Evolutionary conservation across 2,329 filamentous ascomycete genomes (phyloP).

Genomic region (Ceratocystiopsis sp.): DNA sequence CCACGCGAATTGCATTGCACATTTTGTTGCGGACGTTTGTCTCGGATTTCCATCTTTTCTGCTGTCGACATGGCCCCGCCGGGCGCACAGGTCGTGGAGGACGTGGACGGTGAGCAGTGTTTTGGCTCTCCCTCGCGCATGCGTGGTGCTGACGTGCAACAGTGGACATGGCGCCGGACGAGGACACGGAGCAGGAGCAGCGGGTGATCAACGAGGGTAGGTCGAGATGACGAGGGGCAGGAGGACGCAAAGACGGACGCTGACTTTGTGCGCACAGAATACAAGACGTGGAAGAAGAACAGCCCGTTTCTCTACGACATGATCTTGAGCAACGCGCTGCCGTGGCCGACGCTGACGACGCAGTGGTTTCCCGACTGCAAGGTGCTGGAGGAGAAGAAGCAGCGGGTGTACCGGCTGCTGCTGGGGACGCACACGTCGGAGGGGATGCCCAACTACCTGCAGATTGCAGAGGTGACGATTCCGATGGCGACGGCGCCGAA

Average conservation of each 20-base stretch:
- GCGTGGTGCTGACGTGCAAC: slow-evolving; percentile 3
- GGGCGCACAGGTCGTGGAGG: slow-evolving; percentile 26
- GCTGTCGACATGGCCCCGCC: slow-evolving; percentile 23
- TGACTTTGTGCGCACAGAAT: slow-evolving; percentile 41
- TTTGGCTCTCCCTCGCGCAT: background rate
- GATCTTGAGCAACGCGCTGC: slow-evolving; percentile 84
- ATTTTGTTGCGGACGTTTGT: background rate
- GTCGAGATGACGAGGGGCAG: slow-evolving; percentile 8
- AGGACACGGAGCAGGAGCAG: slow-evolving; percentile 57
- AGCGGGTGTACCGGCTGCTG: slow-evolving; percentile 72
- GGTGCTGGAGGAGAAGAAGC: slow-evolving; percentile 71
- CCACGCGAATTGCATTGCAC: background rate
- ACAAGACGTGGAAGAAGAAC: slow-evolving; percentile 99
- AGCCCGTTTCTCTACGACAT: slow-evolving; percentile 96
- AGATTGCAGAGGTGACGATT: slow-evolving; percentile 87
- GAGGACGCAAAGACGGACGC: background rate
- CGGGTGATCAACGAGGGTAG: slow-evolving; percentile 85
- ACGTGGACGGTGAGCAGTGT: slow-evolving; percentile 26
- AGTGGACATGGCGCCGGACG: slow-evolving; percentile 42
- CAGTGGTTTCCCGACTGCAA: slow-evolving; percentile 97
- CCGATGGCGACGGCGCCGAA: slow-evolving; percentile 63
- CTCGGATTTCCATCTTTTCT: background rate
- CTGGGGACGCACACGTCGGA: slow-evolving; percentile 90
- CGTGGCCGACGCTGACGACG: slow-evolving; percentile 93
- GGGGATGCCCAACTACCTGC: slow-evolving; percentile 73